Evolutionary conservation across 1,284 basidiomycete species (phyloP), one percentile per base, ranked within the genome.

Genomic region (Tilletiopsis washingtonensis): DNA sequence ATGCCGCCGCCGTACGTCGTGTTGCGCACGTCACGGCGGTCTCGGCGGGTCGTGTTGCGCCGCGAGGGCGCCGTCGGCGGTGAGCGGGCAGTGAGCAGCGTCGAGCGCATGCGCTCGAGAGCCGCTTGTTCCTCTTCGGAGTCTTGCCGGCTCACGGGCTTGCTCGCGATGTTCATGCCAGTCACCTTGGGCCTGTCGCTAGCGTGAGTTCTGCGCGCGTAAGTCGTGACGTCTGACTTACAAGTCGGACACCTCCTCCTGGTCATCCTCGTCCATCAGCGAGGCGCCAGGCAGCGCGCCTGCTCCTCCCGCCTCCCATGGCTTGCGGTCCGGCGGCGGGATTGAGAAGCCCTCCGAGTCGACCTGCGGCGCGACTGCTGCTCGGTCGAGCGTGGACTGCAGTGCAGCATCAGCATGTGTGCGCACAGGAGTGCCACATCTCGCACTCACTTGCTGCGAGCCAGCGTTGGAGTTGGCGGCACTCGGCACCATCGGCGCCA

Each of bases 301-400:
- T 3, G 19, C 47, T 19, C 44, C 44, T 3, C 21, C 46, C 12
- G 34, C 36, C 62, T 69, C 77, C 78, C 75, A 78, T 1, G 74
- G 75, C 52, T 69, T 75, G 42, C 76, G 68, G 56, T 78, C 77
- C 1, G 75, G 68, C 1, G 79, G 79, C 14, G 78, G 77, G 9
- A 79, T 75, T 9, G 77, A 76, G 73, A 74, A 80, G 5, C 79
- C 79, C 43, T 79, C 77, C 0, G 69, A 65, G 44, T 80, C 79
- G 14, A 80, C 76, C 42, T 62, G 56, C 34, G 59, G 51, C 23
- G 64, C 41, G 47, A 43, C 17, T 24, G 6, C 17, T 26, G 34
- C 9, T 40, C 15, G 23, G 23, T 32, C 39, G 15, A 20, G 37
- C 15, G 15, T 27, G 19, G 37, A n/a, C n/a, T n/a, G n/a, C n/a